These are phyloP conservation scores for Brachypodium distachyon DNA, from an alignment of 202 grass and related monocot species.

Conservation along the genomic window DNA sequence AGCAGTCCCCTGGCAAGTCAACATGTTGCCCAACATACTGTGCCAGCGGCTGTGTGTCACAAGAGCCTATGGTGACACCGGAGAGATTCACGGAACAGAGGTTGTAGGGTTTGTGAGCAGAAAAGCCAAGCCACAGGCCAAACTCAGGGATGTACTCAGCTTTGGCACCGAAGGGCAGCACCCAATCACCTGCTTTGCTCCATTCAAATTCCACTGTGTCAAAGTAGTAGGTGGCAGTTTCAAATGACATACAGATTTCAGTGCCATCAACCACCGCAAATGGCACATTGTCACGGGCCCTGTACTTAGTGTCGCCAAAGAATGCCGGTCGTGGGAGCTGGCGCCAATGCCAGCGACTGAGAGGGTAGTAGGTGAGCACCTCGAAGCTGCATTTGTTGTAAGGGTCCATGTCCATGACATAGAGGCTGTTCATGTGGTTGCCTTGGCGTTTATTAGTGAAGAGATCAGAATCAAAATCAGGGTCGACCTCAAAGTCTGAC, in stretches of 20 bases:
- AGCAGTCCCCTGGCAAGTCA: background rate
- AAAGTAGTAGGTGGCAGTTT: background rate
- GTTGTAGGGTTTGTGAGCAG: background rate
- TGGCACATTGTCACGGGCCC: background rate
- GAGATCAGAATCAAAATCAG: too few relatives aligned
- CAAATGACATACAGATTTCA: background rate
- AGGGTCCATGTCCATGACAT: background rate
- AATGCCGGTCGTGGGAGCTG: background rate
- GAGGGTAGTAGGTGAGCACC: background rate
- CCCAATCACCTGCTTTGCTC: background rate
- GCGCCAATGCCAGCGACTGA: background rate
- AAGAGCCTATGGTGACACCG: too few relatives aligned
- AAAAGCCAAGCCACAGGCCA: background rate
- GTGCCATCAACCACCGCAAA: background rate
- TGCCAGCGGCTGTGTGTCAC: background rate
- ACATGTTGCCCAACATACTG: background rate
- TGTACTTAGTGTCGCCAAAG: background rate
- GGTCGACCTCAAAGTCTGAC: background rate
- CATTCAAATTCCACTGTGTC: background rate
- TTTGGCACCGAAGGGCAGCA: background rate
- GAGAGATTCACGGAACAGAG: background rate
- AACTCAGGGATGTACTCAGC: background rate
- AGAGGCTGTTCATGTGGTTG: background rate
- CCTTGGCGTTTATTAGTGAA: background rate
- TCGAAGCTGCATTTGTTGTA: background rate